These are phyloP conservation scores for Thielaviopsis euricoi DNA, from an alignment of 2,329 filamentous ascomycete genomes.

Conservation along the genomic window DNA sequence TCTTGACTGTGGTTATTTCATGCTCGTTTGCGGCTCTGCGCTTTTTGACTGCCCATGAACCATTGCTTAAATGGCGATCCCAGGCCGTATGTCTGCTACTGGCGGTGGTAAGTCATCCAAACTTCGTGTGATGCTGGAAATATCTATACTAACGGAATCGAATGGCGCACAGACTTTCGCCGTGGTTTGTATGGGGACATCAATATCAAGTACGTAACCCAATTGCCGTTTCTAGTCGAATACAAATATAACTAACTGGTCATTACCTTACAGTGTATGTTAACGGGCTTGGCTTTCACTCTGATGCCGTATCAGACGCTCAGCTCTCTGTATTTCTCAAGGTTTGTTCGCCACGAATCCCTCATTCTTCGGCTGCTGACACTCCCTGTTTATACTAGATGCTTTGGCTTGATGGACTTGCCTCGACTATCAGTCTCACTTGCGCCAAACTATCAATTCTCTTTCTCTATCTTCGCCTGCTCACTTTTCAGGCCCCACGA, in stretches of 20 bases:
- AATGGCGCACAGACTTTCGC: conserved; percentile 6
- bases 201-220: conserved; percentile 10
- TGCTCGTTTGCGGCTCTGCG: not conserved
- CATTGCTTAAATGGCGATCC: not conserved
- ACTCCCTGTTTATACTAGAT: not conserved
- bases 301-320: not conserved
- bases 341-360: not conserved
- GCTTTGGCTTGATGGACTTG: conserved; percentile 10
- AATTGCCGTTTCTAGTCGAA: not conserved
- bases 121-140: not conserved
- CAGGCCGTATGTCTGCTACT: not conserved
- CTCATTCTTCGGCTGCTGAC: not conserved
- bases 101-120: not conserved
- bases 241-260: not conserved
- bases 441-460: conserved; percentile 15
- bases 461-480: conserved; percentile 15
- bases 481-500: conserved; percentile 14
- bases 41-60: not conserved
- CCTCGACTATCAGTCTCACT: conserved; percentile 13
- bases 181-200: conserved; percentile 7
- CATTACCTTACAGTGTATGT: conserved; percentile 2
- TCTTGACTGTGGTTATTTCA: not conserved
- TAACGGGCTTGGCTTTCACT: conserved; percentile 5
- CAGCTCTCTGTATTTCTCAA: conserved; percentile 8
- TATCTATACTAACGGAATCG: not conserved